Base-by-base conservation (phyloP, 495 filamentous ascomycete species). In the Usnea hakonensis region DNA sequence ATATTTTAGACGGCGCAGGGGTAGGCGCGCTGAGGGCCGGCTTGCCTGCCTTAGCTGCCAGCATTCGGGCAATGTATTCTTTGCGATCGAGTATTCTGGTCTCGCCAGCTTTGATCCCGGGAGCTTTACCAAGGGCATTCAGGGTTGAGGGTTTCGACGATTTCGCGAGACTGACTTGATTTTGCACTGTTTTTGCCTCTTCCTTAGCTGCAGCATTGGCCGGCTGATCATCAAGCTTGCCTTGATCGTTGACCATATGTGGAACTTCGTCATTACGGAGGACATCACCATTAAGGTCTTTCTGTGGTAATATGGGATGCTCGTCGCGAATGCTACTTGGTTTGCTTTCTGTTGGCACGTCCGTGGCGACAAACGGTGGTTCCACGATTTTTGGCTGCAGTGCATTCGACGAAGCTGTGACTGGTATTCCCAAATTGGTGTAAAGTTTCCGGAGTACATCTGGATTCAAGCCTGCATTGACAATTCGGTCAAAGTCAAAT, bases 31-130 rank as follows among this genome's bases (percentile, higher is more conserved):
- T 60, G n/a, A 55, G 58, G 52, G 64, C 55, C 62, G 64, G 62
- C 82, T 44, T 77, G 54, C 62, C 75, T 65, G 77, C 77, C 63
- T 80, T 82, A 1, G 75, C 86, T 43, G 89, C 88, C 55, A 89
- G 78, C 69, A 90, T 83, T 48, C 84, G 81, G 21, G 88, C 87
- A 67, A 90, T 89, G 44, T 89, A 81, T 63, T 90, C 87, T 65
- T 90, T 90, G 35, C 89, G 80, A 66, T 90, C 87, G 67, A 90
- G 76, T 10, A 83, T 79, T 65, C 83, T 85, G 5, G 62, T 64
- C 9, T 70, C 66, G 19, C 65, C 57, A 60, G 59, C n/a, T 67
- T 57, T 62, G 26, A 38, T 19, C 26, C 53, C 53, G 23, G 52
- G 36, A 43, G 17, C 38, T 48, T 62, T 62, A 32, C 28, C 52